phyloP scores from a whole-genome alignment of 768 basidiomycete species.

The Clathrus columnatus region DNA sequence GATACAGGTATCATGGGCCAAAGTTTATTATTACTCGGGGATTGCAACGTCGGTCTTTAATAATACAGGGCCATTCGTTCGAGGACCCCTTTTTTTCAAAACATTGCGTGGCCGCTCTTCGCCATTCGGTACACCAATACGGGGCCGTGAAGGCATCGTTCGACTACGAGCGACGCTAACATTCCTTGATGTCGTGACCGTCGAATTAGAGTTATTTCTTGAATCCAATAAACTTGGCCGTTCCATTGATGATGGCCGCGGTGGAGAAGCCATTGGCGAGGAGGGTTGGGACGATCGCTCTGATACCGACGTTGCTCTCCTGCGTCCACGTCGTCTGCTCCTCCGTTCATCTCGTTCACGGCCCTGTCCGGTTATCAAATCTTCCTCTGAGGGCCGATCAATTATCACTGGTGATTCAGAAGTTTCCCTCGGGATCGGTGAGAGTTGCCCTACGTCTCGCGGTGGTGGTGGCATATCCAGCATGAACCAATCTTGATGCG shows the following conservation, averaged over 20 bases:
- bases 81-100: neutral
- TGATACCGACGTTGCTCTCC: slow-evolving; percentile 6
- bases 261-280: neutral
- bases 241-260: neutral
- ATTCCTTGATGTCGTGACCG: slow-evolving; percentile 15
- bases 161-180: slow-evolving; percentile 49
- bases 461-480: slow-evolving; percentile 75
- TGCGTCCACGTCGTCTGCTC: neutral
- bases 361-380: slow-evolving; percentile 1
- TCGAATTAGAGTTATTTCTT: neutral
- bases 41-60: neutral
- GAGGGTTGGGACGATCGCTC: slow-evolving; percentile 4
- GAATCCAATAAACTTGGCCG: neutral
- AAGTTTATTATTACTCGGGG: neutral
- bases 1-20: no score
- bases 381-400: slow-evolving; percentile 2
- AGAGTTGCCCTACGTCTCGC: slow-evolving; percentile 26
- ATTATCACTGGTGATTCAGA: neutral
- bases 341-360: neutral
- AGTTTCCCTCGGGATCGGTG: slow-evolving; percentile 29
- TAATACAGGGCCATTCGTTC: neutral
- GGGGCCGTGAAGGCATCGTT: slow-evolving; percentile 46
- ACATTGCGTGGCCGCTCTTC: slow-evolving; percentile 9
- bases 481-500: slow-evolving; percentile 94
- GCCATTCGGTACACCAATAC: neutral